These are phyloP conservation scores for Rhynchosporium secalis DNA, from an alignment of 2,329 filamentous ascomycete genomes.

Conservation along the genomic window DNA sequence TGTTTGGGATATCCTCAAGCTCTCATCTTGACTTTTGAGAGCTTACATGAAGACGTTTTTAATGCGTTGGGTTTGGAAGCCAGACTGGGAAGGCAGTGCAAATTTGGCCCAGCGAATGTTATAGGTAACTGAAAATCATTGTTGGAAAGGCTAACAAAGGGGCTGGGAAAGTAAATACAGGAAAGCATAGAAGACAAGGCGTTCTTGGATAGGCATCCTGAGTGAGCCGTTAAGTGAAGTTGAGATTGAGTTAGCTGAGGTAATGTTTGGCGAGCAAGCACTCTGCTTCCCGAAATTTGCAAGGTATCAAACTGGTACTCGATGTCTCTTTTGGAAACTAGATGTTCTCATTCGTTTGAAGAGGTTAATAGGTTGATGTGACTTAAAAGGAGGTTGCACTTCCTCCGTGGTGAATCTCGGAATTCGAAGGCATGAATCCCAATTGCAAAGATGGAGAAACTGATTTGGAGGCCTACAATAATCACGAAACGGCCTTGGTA, in stretches of 20 bases:
- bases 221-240: conserved; percentile 22
- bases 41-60: background rate
- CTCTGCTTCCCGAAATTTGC: conserved; percentile 24
- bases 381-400: conserved; percentile 22
- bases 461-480: background rate
- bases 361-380: conserved; percentile 4
- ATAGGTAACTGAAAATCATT: conserved; percentile 18
- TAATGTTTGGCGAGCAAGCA: conserved; percentile 19
- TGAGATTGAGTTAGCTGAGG: conserved; percentile 21
- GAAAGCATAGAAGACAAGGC: conserved; percentile 15
- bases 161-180: conserved; percentile 22
- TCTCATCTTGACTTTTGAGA: too few species aligned
- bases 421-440: conserved; percentile 18
- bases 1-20: too few species aligned
- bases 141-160: conserved; percentile 22
- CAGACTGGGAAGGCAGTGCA: conserved; percentile 19
- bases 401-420: conserved; percentile 17
- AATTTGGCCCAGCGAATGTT: conserved; percentile 20
- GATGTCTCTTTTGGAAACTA: background rate
- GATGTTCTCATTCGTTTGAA: background rate
- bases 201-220: conserved; percentile 19
- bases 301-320: conserved; percentile 25
- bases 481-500: background rate
- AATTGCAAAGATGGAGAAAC: background rate
- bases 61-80: conserved; percentile 17